phyloP scores from a whole-genome alignment of 2,329 filamentous ascomycete genomes.

The Didymella exigua region DNA sequence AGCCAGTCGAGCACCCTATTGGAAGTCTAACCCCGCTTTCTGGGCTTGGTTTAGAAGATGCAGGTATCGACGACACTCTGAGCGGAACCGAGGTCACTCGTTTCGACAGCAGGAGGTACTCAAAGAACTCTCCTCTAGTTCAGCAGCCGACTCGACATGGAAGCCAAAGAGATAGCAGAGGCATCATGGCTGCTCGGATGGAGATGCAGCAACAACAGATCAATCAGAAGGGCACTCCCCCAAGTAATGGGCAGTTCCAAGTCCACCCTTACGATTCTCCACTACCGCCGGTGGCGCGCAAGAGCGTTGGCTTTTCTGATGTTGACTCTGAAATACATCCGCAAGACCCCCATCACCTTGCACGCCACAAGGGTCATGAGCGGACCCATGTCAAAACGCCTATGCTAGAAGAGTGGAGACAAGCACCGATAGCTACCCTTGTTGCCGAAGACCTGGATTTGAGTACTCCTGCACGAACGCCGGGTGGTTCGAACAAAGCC shows the following conservation, averaged over 20 bases:
- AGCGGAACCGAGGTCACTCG: constrained; percentile 38
- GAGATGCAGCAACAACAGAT: constrained; percentile 49
- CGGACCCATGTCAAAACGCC: constrained; percentile 61
- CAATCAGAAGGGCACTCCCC: constrained; percentile 41
- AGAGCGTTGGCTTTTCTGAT: constrained; percentile 50
- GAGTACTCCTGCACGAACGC: constrained; percentile 40
- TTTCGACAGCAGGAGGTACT: constrained; percentile 41
- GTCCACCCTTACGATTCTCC: constrained; percentile 30
- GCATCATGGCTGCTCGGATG: constrained; percentile 44
- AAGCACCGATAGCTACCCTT: constrained; percentile 49
- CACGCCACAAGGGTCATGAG: constrained; percentile 51
- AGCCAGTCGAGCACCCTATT: constrained; percentile 22
- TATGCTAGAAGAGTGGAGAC: constrained; percentile 64
- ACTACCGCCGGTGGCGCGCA: constrained; percentile 42
- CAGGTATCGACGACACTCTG: constrained; percentile 38
- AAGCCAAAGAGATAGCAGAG: constrained; percentile 40
- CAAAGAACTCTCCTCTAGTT: constrained; percentile 28
- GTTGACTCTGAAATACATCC: constrained; percentile 31
- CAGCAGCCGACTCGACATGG: constrained; percentile 25
- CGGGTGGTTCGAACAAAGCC: constrained; percentile 48
- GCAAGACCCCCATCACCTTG: constrained; percentile 41
- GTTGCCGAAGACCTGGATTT: constrained; percentile 52
- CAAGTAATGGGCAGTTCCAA: constrained; percentile 45
- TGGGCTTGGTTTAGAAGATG: constrained; percentile 44
- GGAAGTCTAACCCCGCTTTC: constrained; percentile 23